A percentile compares a stretch with the other conserved stretches of the same genome.
These are phyloP conservation scores for Posidonia oceanica DNA, from an alignment of 116 monocot genomes.

Conservation along the genomic window DNA sequence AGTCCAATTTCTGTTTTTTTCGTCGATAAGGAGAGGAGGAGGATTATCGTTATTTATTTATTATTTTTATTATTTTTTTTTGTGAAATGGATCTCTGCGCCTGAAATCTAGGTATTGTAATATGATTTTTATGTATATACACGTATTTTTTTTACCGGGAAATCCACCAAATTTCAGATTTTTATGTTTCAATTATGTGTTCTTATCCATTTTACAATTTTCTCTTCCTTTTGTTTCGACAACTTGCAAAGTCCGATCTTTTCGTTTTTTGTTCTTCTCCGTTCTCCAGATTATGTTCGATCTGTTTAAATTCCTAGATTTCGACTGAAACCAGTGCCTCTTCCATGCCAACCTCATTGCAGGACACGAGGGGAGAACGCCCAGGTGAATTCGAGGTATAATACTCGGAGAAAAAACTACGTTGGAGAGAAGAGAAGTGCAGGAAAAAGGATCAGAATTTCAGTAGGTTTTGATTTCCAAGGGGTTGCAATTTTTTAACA, in stretches of 20 bases:
- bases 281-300: background rate
- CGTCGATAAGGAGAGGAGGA: no score
- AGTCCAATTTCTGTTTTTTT: no score
- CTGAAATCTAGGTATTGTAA: background rate
- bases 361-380: background rate
- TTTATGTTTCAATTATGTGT: background rate
- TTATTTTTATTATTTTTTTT: background rate
- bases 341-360: background rate
- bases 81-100: conserved; percentile 1
- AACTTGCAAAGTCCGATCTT: background rate
- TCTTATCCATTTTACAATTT: no score
- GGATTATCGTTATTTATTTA: background rate
- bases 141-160: background rate
- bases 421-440: background rate
- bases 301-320: background rate
- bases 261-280: background rate
- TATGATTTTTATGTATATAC: background rate
- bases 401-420: background rate
- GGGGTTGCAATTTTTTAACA: background rate
- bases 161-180: background rate
- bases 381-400: background rate
- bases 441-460: background rate
- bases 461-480: background rate
- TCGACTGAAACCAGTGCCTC: background rate
- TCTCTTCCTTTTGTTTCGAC: background rate